phyloP scores from a whole-genome alignment of 306 rosid genomes.

The Mimosa pudica region DNA sequence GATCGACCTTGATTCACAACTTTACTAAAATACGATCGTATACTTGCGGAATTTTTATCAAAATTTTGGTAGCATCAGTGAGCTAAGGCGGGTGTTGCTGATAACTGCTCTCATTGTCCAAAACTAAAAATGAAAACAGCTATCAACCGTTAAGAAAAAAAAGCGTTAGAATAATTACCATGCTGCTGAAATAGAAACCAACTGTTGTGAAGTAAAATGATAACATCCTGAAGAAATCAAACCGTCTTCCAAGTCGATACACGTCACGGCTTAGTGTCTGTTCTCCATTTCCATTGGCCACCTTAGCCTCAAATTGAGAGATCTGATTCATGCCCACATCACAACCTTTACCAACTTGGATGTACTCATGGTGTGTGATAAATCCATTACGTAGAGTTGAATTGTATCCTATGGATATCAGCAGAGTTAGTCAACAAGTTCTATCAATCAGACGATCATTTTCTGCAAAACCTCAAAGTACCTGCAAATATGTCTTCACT shows the following conservation, averaged over 20 bases:
- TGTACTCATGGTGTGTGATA: conserved; percentile 61
- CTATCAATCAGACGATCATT: neutral
- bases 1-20: no score
- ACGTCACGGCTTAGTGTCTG: conserved; percentile 57
- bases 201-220: conserved; percentile 58
- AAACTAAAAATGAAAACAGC: neutral
- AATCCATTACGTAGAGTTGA: conserved; percentile 58
- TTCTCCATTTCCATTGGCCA: conserved; percentile 61
- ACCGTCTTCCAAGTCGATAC: conserved; percentile 57
- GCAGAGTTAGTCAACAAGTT: conserved; percentile 16
- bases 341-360: conserved; percentile 62
- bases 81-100: no score
- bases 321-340: conserved; percentile 62
- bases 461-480: conserved; percentile 15
- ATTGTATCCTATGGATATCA: conserved; percentile 46
- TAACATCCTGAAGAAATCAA: conserved; percentile 59
- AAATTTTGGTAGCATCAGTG: no score
- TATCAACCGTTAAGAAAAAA: conserved; percentile 8
- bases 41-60: no score
- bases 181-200: conserved; percentile 52
- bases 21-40: no score
- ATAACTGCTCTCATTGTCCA: neutral
- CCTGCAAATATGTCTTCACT: conserved; percentile 61
- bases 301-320: conserved; percentile 55
- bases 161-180: conserved; percentile 9